Evolutionary conservation across 495 filamentous ascomycete species (phyloP).

Genomic region (Opeltia flavorubescens): DNA sequence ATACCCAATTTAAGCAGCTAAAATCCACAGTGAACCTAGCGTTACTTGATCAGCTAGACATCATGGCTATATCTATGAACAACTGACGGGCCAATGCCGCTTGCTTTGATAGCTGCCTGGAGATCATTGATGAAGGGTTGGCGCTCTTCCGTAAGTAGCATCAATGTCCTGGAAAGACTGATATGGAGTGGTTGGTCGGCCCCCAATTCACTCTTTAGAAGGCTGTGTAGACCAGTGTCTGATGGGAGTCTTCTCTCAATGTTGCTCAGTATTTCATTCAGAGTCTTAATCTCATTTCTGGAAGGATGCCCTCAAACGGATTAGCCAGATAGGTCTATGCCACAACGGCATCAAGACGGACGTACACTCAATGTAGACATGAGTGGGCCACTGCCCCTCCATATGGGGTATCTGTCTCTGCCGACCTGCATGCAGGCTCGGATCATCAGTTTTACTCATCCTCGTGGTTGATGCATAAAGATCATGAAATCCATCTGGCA

Average conservation of each 20-base stretch:
- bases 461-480: slow-evolving; percentile 57
- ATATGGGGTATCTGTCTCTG: slow-evolving; percentile 71
- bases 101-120: slow-evolving; percentile 22
- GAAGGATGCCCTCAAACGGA: slow-evolving; percentile 53
- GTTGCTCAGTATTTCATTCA: slow-evolving; percentile 23
- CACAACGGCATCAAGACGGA: slow-evolving; percentile 5
- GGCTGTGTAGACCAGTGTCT: slow-evolving; percentile 31
- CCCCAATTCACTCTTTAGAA: slow-evolving; percentile 62
- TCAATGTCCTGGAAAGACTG: slow-evolving; percentile 66
- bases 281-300: slow-evolving; percentile 39
- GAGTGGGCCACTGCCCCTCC: slow-evolving; percentile 82
- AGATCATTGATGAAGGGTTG: slow-evolving; percentile 43
- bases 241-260: not conserved
- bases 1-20: slow-evolving; percentile 45
- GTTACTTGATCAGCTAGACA: slow-evolving; percentile 5
- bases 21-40: slow-evolving; percentile 37
- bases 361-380: slow-evolving; percentile 88
- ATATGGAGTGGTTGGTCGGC: slow-evolving; percentile 76
- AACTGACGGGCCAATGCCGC: slow-evolving; percentile 33
- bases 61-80: not conserved
- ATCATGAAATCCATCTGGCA: slow-evolving; percentile 73
- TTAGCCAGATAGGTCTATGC: slow-evolving; percentile 18
- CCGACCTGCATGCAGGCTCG: slow-evolving; percentile 69
- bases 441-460: slow-evolving; percentile 64
- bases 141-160: slow-evolving; percentile 50